These are phyloP conservation scores for Fusarium sulawesiense DNA, from an alignment of 2,329 filamentous ascomycete species.

Conservation along the genomic window DNA sequence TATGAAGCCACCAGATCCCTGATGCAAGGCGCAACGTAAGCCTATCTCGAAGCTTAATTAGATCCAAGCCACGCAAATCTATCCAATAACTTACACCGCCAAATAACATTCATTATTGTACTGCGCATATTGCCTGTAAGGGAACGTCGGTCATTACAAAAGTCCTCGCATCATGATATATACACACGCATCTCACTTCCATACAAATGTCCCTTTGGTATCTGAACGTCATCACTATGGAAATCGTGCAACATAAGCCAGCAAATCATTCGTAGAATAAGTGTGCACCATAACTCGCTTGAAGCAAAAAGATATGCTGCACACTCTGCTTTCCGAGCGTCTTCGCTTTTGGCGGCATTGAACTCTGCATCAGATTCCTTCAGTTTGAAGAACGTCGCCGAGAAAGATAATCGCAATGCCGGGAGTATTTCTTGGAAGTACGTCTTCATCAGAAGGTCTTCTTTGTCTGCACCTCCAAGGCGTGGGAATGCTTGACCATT, in stretches of 20 bases:
- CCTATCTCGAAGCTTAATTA: slow-evolving; percentile 2
- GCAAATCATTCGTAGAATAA: slow-evolving; percentile 18
- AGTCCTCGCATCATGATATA: neutral
- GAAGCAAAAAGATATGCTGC: neutral
- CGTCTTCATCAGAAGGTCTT: neutral
- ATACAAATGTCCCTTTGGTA: slow-evolving; percentile 8
- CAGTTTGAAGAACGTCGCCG: neutral
- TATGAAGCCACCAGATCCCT: neutral
- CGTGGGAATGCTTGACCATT: neutral
- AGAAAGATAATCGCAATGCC: neutral
- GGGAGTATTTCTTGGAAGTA: slow-evolving; percentile 15
- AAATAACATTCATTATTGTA: neutral
- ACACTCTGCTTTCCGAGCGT: slow-evolving; percentile 5
- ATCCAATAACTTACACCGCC: neutral
- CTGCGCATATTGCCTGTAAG: neutral
- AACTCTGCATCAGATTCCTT: slow-evolving; percentile 17
- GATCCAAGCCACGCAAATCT: neutral
- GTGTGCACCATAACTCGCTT: slow-evolving; percentile 8
- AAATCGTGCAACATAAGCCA: slow-evolving; percentile 23
- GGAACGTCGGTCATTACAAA: no score
- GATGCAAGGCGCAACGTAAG: slow-evolving; percentile 1
- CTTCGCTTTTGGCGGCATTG: neutral
- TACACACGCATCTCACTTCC: slow-evolving; percentile 15
- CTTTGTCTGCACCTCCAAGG: neutral
- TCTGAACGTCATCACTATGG: slow-evolving; percentile 6